These are phyloP conservation scores for Hansenula sp. DNA, from an alignment of 1,139 yeast species.

Conservation along the genomic window DNA sequence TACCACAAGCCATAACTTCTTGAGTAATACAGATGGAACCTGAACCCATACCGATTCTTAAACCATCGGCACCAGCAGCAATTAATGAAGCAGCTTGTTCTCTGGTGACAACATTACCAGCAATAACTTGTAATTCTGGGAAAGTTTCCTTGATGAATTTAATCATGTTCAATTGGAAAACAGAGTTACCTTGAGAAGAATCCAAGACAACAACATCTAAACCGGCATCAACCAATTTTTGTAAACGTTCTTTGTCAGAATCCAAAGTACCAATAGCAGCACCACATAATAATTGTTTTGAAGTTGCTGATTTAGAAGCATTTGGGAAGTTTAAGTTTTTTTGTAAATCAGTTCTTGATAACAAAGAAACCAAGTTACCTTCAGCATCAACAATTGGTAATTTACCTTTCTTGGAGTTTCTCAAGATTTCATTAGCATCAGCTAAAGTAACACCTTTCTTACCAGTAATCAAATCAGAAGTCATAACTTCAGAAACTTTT, in stretches of 20 bases:
- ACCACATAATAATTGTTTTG: constrained; percentile 97
- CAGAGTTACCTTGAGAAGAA: constrained; percentile 96
- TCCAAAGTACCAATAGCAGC: constrained; percentile 96
- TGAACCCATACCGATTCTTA: constrained; percentile 99
- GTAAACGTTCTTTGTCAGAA: constrained; percentile 82
- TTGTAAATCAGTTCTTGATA: constrained; percentile 95
- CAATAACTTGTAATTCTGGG: constrained; percentile 85
- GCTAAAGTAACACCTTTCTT: constrained; percentile 71
- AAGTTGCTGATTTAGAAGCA: constrained; percentile 88
- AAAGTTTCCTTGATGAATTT: constrained; percentile 79
- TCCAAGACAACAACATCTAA: constrained; percentile 94
- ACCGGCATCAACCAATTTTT: constrained; percentile 89
- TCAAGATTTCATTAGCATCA: constrained; percentile 87
- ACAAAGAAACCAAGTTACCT: constrained; percentile 78
- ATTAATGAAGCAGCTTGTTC: constrained; percentile 97
- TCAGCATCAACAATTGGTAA: constrained; percentile 82
- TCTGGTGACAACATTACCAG: constrained; percentile 98
- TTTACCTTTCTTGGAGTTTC: constrained; percentile 95
- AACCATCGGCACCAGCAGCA: constrained; percentile 95
- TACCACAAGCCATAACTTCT: constrained; percentile 99
- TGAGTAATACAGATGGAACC: constrained; percentile 99
- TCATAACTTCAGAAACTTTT: constrained; percentile 77
- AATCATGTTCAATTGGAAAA: constrained; percentile 91
- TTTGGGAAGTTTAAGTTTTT: constrained; percentile 91
- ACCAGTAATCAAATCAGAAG: constrained; percentile 83